phyloP scores from a whole-genome alignment of 768 basidiomycete genomes.

The Cyclocybe aegerita region DNA sequence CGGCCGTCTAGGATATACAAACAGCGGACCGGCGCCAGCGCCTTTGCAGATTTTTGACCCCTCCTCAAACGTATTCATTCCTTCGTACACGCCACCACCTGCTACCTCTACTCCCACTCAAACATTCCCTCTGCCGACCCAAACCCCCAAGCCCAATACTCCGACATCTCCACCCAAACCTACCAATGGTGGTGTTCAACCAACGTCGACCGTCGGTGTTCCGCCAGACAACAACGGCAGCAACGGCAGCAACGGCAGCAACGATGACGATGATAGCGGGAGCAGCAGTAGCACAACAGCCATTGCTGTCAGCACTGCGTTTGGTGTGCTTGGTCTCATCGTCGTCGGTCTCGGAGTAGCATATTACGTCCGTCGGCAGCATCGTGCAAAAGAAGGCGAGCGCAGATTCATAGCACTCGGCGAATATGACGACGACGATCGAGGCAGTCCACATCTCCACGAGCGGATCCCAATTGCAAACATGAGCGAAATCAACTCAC shows the following conservation, averaged over 20 bases:
- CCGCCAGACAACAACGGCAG: slow-evolving; percentile 11
- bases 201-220: slow-evolving; percentile 18
- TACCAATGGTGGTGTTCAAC: slow-evolving; percentile 10
- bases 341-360: slow-evolving; percentile 37
- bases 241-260: slow-evolving; percentile 13
- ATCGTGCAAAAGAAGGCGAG: slow-evolving; percentile 17
- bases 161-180: neutral
- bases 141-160: slow-evolving; percentile 4
- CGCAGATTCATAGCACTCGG: slow-evolving; percentile 28
- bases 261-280: slow-evolving; percentile 19
- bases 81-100: slow-evolving; percentile 39
- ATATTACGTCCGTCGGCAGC: slow-evolving; percentile 44
- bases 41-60: slow-evolving; percentile 54
- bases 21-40: slow-evolving; percentile 52
- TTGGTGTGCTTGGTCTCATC: slow-evolving; percentile 60
- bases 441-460: slow-evolving; percentile 30
- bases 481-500: slow-evolving; percentile 14
- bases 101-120: slow-evolving; percentile 27
- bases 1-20: slow-evolving; percentile 41
- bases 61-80: slow-evolving; percentile 39
- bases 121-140: slow-evolving; percentile 34
- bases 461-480: slow-evolving; percentile 31
- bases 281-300: slow-evolving; percentile 31
- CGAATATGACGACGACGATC: slow-evolving; percentile 29
- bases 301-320: slow-evolving; percentile 60